Percentiles rank a stretch among this genome's conserved stretches.
Evolutionary conservation across 1,284 basidiomycete genomes (phyloP).

Genomic region (Singerocomus rubriflavus): DNA sequence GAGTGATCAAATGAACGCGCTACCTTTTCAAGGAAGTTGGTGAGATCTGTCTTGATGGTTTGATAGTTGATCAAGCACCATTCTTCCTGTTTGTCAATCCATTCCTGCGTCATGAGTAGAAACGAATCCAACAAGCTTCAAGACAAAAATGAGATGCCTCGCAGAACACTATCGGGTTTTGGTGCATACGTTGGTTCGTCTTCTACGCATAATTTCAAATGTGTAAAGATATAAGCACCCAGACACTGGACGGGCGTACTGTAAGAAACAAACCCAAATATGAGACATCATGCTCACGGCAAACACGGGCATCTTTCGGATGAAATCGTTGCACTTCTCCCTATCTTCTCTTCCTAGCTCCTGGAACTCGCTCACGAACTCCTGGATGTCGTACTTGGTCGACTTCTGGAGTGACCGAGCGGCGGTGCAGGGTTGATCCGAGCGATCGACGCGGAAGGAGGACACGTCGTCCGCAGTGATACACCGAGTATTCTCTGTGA

Average conservation of each 20-base stretch:
- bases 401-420: constrained; percentile 22
- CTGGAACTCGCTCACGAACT: constrained; percentile 19
- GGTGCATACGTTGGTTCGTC: constrained; percentile 16
- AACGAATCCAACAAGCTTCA: constrained; percentile 24
- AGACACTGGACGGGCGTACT: constrained; percentile 16
- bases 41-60: constrained; percentile 18
- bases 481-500: constrained; percentile 4
- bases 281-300: constrained; percentile 17
- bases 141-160: background rate
- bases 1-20: background rate
- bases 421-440: constrained; percentile 20
- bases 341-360: constrained; percentile 14
- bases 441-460: constrained; percentile 25
- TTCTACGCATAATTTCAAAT: constrained; percentile 25
- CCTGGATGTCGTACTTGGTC: constrained; percentile 21
- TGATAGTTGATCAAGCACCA: constrained; percentile 29
- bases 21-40: constrained; percentile 20
- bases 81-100: constrained; percentile 21
- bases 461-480: constrained; percentile 25
- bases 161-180: background rate
- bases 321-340: constrained; percentile 17
- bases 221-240: constrained; percentile 24
- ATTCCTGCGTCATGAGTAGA: constrained; percentile 13
- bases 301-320: constrained; percentile 24
- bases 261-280: background rate